These are phyloP conservation scores for Arbutus unedo DNA, from an alignment of 148 eudicot species.

Conservation along the genomic window DNA sequence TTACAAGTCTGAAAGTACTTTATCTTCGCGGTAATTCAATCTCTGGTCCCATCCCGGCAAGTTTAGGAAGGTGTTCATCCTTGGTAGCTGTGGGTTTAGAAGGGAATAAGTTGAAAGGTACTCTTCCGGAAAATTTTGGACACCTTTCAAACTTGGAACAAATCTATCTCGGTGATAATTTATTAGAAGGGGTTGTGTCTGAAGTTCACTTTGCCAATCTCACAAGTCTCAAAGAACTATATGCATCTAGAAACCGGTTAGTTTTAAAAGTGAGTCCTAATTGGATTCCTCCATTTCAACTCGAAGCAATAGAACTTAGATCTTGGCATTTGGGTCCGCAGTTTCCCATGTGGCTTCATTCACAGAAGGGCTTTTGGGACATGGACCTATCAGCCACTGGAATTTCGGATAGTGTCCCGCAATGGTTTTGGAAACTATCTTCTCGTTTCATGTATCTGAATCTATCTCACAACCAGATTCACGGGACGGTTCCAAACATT, in stretches of 20 bases:
- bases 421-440: slow-evolving; percentile 9
- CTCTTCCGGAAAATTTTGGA: too few species aligned
- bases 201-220: slow-evolving; percentile 17
- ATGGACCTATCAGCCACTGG: background rate
- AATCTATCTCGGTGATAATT: background rate
- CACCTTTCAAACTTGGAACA: background rate
- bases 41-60: background rate
- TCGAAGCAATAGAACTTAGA: background rate
- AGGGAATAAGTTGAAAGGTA: too few species aligned
- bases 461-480: slow-evolving; percentile 6
- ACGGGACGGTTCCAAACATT: background rate
- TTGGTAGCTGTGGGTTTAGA: too few species aligned
- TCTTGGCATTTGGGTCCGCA: background rate
- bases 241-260: slow-evolving; percentile 12
- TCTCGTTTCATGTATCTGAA: background rate
- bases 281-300: slow-evolving; percentile 29
- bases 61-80: too few species aligned
- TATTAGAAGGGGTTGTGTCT: slow-evolving; percentile 15
- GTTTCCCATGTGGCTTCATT: slow-evolving; percentile 4
- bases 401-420: background rate
- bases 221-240: background rate
- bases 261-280: slow-evolving; percentile 4
- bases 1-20: background rate
- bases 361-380: background rate
- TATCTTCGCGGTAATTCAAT: background rate